phyloP scores from a whole-genome alignment of 192 early-diverging fungal genomes.

The Coemansia sp. region DNA sequence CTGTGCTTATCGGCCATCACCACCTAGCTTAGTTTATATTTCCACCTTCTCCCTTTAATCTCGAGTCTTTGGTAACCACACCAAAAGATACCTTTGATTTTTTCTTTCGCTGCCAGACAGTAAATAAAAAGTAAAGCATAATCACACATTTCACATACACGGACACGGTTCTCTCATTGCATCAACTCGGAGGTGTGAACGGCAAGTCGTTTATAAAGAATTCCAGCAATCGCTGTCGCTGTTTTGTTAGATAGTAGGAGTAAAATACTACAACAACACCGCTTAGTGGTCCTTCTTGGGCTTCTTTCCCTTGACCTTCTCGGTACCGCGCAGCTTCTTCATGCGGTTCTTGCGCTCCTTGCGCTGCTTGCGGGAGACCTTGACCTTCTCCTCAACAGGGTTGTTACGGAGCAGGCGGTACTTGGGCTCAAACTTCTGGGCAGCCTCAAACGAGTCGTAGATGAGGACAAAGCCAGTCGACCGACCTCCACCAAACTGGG shows the following conservation, averaged over 20 bases:
- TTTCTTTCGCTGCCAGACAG: too few relatives aligned
- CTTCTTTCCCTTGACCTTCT: constrained; percentile 76
- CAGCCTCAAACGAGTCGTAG: constrained; percentile 90
- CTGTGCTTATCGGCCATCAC: too few relatives aligned
- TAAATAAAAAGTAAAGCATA: too few relatives aligned
- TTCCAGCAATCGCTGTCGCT: neutral
- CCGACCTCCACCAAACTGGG: constrained; percentile 95
- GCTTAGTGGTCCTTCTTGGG: constrained; percentile 29
- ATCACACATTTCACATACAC: too few relatives aligned
- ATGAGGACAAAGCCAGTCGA: constrained; percentile 94
- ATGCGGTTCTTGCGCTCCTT: constrained; percentile 99
- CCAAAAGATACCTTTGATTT: neutral
- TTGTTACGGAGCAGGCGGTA: constrained; percentile 84
- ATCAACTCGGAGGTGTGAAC: too few relatives aligned
- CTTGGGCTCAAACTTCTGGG: constrained; percentile 99
- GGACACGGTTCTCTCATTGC: too few relatives aligned
- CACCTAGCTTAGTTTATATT: too few relatives aligned
- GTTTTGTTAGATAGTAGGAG: neutral
- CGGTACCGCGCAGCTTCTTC: constrained; percentile 98
- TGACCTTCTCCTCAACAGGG: constrained; percentile 62
- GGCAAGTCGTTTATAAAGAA: too few relatives aligned
- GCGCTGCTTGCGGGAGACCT: constrained; percentile 94
- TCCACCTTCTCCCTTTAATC: too few relatives aligned
- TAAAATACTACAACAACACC: constrained; percentile 8
- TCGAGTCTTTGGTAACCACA: too few relatives aligned